Percentiles rank a stretch among this genome's conserved stretches.
Conservation (phyloP, 2,329 filamentous ascomycete genomes). For the Trichoderma guizhouense region DNA sequence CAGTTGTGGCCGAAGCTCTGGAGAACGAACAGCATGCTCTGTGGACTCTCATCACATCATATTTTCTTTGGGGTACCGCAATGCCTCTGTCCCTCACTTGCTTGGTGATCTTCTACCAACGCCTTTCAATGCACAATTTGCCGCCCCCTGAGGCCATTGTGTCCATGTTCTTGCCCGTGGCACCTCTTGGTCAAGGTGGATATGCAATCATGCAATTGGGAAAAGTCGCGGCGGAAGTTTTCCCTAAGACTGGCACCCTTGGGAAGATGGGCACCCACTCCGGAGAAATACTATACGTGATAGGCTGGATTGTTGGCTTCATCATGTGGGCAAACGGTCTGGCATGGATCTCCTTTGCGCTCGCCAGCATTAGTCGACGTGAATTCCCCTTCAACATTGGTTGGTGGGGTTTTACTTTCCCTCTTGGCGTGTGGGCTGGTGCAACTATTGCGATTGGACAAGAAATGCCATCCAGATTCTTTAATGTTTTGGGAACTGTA, state of each 20-base stretch:
- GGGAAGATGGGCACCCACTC: background rate
- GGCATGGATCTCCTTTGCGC: conserved; percentile 1
- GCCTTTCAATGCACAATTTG: background rate
- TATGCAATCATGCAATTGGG: conserved; percentile 9
- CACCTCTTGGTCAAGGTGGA: conserved; percentile 1
- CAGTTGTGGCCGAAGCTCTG: background rate
- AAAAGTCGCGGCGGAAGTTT: background rate
- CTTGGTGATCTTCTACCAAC: background rate
- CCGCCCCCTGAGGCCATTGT: background rate
- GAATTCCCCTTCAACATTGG: conserved; percentile 1
- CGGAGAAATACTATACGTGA: background rate
- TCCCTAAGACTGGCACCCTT: background rate
- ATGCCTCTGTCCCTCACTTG: conserved; percentile 1
- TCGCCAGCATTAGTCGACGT: background rate
- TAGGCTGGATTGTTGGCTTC: background rate
- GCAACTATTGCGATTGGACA: conserved; percentile 4
- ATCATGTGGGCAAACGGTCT: conserved; percentile 8
- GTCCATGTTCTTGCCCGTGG: background rate
- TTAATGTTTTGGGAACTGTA: background rate
- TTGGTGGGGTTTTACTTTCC: conserved; percentile 3
- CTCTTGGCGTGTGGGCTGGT: background rate
- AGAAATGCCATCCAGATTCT: conserved; percentile 2
- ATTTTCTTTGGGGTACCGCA: conserved; percentile 3
- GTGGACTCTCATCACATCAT: conserved; percentile 1
- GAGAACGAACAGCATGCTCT: background rate